Conservation (phyloP, 345 rosid species). For the Combretum micranthum region DNA sequence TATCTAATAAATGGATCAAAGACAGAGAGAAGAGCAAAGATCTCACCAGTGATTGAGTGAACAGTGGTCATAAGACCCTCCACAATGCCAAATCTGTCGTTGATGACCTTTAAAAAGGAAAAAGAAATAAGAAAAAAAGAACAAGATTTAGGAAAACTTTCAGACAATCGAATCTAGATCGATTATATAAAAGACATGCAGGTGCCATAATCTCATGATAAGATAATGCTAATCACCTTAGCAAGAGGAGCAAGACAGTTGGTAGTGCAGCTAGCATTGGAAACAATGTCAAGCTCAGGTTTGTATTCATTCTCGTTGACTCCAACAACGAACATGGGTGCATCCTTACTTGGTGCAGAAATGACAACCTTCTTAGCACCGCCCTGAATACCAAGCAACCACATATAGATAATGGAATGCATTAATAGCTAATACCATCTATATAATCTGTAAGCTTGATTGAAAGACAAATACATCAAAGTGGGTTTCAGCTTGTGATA, state of each 20-base stretch:
- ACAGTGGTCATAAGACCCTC: conserved; percentile 98
- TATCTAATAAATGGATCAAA: neutral
- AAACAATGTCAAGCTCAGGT: conserved; percentile 62
- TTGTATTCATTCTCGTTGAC: conserved; percentile 90
- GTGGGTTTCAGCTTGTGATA: no score
- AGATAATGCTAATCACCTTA: conserved; percentile 37
- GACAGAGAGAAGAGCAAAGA: neutral
- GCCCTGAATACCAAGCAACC: conserved; percentile 37
- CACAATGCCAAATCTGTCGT: conserved; percentile 83
- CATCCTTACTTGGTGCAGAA: conserved; percentile 91
- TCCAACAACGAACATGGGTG: conserved; percentile 94
- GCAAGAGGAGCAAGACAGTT: conserved; percentile 97
- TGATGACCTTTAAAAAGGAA: conserved; percentile 53
- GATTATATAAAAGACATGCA: neutral
- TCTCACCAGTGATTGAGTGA: conserved; percentile 73
- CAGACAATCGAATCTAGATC: no score
- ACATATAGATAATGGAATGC: neutral
- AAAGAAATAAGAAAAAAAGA: no score
- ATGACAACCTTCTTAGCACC: conserved; percentile 96
- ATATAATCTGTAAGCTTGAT: no score
- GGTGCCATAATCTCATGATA: no score
- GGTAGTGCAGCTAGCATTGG: conserved; percentile 97
- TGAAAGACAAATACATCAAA: no score
- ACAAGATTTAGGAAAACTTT: neutral
- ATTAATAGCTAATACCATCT: no score